Conservation (phyloP, 2,329 filamentous ascomycete genomes). For the Exserohilum turcica region DNA sequence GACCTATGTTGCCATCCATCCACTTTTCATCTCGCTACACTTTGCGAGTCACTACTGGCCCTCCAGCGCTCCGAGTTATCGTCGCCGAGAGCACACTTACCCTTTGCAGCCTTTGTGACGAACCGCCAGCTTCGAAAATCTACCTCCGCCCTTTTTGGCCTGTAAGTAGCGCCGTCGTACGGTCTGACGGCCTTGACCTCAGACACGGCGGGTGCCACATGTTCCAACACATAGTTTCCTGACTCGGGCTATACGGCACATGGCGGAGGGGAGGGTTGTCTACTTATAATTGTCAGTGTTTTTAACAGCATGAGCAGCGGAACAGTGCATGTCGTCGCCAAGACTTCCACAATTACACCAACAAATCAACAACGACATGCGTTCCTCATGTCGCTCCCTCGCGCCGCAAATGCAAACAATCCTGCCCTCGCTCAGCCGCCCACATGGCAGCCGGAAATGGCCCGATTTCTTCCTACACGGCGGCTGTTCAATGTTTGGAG, state of each 20-base stretch:
- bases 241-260: neutral
- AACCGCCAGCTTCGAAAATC: neutral
- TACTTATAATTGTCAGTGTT: neutral
- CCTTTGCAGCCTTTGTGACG: neutral
- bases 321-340: neutral
- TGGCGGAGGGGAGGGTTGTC: neutral
- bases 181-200: neutral
- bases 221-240: neutral
- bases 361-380: neutral
- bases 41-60: neutral
- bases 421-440: neutral
- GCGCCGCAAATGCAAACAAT: neutral
- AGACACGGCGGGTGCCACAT: neutral
- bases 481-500: neutral
- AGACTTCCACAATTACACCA: neutral
- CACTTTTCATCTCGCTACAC: conserved; percentile 16
- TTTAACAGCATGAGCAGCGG: neutral
- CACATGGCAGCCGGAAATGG: neutral
- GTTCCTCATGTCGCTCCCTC: neutral
- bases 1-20: conserved; percentile 7
- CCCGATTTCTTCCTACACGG: neutral
- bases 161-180: neutral
- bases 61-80: neutral
- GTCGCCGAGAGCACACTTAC: neutral
- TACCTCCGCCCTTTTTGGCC: neutral